Evolutionary conservation across 495 filamentous ascomycete genomes (phyloP).

Genomic region (Penicilliopsis zonata): DNA sequence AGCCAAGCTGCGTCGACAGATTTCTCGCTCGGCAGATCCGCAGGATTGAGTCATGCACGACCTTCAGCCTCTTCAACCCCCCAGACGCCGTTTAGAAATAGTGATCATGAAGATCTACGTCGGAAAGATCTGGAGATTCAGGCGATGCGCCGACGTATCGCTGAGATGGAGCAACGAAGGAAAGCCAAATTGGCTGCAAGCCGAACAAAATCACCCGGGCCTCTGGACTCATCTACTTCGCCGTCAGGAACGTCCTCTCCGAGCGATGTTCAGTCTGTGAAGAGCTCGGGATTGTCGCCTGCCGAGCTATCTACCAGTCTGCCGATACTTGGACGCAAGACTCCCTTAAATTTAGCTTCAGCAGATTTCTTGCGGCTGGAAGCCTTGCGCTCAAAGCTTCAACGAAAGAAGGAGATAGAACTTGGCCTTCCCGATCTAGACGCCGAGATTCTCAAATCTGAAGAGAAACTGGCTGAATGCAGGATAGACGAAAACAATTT

Average conservation of each 20-base stretch:
- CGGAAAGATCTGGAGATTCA: conserved; percentile 59
- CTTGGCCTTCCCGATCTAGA: conserved; percentile 46
- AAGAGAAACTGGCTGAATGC: conserved; percentile 38
- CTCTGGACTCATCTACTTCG: conserved; percentile 9
- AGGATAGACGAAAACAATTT: conserved; percentile 46
- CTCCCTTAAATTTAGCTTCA: background rate
- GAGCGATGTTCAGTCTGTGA: conserved; percentile 5
- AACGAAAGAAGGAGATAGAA: conserved; percentile 43
- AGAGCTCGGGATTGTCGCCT: too few relatives aligned
- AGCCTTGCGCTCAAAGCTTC: conserved; percentile 16
- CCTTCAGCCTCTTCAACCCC: conserved; percentile 25
- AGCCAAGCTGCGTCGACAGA: conserved; percentile 2
- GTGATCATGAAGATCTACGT: conserved; percentile 45
- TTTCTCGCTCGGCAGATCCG: background rate
- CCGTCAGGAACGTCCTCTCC: conserved; percentile 9
- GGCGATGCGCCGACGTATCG: conserved; percentile 62
- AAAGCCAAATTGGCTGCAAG: conserved; percentile 39
- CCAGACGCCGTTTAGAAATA: conserved; percentile 17
- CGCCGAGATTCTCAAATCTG: conserved; percentile 33
- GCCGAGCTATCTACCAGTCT: too few relatives aligned
- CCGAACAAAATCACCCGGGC: conserved; percentile 21
- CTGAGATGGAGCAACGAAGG: conserved; percentile 58
- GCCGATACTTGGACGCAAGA: background rate
- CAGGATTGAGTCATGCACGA: background rate
- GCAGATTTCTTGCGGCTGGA: conserved; percentile 11